Evolutionary conservation across 768 basidiomycete species (phyloP).

Genomic region (Lactifluus pinguis): DNA sequence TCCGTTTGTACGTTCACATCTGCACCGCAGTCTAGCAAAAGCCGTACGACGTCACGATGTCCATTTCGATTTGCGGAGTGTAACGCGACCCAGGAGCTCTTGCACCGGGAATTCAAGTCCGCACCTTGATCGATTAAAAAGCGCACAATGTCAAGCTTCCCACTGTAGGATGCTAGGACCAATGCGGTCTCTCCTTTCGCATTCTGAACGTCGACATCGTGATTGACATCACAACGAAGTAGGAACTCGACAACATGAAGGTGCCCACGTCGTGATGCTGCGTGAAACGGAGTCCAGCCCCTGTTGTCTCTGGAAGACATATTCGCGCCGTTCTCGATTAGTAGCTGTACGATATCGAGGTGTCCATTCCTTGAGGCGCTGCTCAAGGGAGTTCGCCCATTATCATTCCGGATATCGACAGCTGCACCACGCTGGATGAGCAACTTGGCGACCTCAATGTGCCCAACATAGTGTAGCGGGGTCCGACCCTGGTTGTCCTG

Average conservation of each 20-base stretch:
- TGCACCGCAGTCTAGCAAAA: neutral
- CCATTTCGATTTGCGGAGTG: neutral
- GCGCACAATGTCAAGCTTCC: neutral
- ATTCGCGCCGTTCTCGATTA: neutral
- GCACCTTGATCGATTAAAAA: neutral
- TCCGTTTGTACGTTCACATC: neutral
- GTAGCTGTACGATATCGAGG: neutral
- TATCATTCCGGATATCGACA: neutral
- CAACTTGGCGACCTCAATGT: neutral
- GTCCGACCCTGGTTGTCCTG: neutral
- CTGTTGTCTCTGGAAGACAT: neutral
- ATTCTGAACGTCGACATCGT: neutral
- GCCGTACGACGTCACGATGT: neutral
- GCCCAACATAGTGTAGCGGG: neutral
- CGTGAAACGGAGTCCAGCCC: neutral
- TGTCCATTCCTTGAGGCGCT: neutral
- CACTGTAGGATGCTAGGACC: neutral
- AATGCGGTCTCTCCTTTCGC: neutral
- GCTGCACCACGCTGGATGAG: neutral
- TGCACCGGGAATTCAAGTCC: neutral
- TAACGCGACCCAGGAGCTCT: neutral
- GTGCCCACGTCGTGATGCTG: neutral
- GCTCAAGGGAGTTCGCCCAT: neutral
- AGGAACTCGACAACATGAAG: neutral
- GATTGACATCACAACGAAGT: neutral